A percentile compares a stretch with the other conserved stretches of the same genome.
phyloP scores from a whole-genome alignment of 2,329 filamentous ascomycete genomes.

The Magnaporthiopsis poae region DNA sequence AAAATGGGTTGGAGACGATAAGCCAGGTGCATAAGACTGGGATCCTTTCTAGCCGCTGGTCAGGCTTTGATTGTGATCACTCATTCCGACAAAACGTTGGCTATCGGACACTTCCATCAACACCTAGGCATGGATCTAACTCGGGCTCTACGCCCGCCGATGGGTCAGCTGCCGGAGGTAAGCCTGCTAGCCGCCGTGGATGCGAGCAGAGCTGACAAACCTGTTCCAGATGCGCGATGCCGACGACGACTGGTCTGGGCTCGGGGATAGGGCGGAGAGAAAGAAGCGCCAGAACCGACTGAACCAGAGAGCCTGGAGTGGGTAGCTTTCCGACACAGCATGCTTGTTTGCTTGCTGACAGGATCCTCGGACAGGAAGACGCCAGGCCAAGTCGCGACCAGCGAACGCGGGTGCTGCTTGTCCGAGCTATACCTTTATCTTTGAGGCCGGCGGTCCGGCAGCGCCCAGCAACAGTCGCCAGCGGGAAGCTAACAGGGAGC shows the following conservation, averaged over 20 bases:
- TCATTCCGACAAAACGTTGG: background rate
- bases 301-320: slow-evolving; percentile 13
- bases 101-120: background rate
- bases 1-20: background rate
- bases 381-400: background rate
- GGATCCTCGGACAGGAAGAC: background rate
- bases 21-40: background rate
- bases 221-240: background rate
- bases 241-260: slow-evolving; percentile 8
- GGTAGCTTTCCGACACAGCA: background rate
- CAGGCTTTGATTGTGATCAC: background rate
- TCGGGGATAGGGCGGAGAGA: slow-evolving; percentile 12
- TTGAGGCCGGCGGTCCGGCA: background rate
- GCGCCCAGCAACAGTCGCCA: too few relatives aligned
- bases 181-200: background rate
- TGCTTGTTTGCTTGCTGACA: background rate
- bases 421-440: background rate
- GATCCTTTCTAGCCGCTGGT: background rate
- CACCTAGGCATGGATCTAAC: background rate
- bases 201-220: too few relatives aligned
- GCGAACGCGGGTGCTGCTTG: too few relatives aligned
- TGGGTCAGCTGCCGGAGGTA: slow-evolving; percentile 2
- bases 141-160: background rate
- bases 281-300: slow-evolving; percentile 13
- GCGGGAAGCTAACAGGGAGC: background rate